These are phyloP conservation scores for Pichia sp. DNA, from an alignment of 1,139 yeast genomes.

Conservation along the genomic window DNA sequence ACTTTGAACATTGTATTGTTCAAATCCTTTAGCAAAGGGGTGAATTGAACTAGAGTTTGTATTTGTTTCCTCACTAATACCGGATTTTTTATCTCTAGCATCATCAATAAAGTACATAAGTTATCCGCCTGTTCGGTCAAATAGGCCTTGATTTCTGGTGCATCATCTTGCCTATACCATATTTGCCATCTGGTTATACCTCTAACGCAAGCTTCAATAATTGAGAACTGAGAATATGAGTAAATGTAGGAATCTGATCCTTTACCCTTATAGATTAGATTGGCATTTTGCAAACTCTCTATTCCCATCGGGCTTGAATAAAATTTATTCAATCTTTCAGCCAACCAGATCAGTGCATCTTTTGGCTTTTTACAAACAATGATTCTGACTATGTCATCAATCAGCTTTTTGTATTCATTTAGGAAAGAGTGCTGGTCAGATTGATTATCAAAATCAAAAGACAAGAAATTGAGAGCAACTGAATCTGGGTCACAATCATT, in stretches of 20 bases:
- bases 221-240: constrained; percentile 78
- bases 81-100: constrained; percentile 76
- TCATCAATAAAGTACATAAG: constrained; percentile 72
- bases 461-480: constrained; percentile 60
- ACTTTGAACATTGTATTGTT: constrained; percentile 69
- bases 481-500: constrained; percentile 63
- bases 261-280: constrained; percentile 52
- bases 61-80: constrained; percentile 77
- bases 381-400: constrained; percentile 87
- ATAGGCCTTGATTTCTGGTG: constrained; percentile 50
- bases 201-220: constrained; percentile 84
- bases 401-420: constrained; percentile 73
- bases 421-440: constrained; percentile 78
- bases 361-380: constrained; percentile 83
- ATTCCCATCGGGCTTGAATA: constrained; percentile 73
- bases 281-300: constrained; percentile 53
- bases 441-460: constrained; percentile 80
- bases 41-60: constrained; percentile 92
- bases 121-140: constrained; percentile 65
- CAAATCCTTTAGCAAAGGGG: constrained; percentile 85
- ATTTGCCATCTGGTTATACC: constrained; percentile 97
- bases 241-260: constrained; percentile 65
- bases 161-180: constrained; percentile 72
- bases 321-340: constrained; percentile 63
- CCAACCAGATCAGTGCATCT: constrained; percentile 79